Percentiles rank a stretch among this genome's conserved stretches.
phyloP scores from a whole-genome alignment of 371 early-diverging fungal genomes.

The Syncephalastrum monosporum region DNA sequence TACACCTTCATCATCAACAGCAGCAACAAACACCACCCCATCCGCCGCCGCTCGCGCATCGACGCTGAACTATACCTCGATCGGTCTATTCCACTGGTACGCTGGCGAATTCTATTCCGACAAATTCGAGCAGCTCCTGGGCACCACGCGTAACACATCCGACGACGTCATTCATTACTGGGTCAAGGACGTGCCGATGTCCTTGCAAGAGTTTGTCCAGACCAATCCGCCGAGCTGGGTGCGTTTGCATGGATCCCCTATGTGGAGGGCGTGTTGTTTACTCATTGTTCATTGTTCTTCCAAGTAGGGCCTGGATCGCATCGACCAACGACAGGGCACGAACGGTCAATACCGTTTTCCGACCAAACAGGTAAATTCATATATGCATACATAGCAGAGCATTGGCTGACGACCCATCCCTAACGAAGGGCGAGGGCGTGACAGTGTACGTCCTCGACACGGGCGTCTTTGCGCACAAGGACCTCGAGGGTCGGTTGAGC shows the following conservation, averaged over 20 bases:
- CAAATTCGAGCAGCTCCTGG: slow-evolving; percentile 16
- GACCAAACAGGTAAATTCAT: slow-evolving; percentile 22
- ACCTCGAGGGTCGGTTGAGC: slow-evolving; percentile 30
- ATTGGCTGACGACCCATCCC: not conserved
- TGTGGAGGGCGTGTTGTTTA: not conserved
- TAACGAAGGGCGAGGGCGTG: slow-evolving; percentile 26
- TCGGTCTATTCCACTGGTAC: slow-evolving; percentile 46
- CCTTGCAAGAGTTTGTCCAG: slow-evolving; percentile 44
- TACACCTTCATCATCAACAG: no score
- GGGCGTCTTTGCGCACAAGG: slow-evolving; percentile 27
- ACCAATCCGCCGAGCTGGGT: slow-evolving; percentile 47
- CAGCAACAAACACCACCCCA: not conserved
- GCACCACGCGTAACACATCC: not conserved
- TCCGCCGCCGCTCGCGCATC: slow-evolving; percentile 12
- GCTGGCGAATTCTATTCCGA: slow-evolving; percentile 28
- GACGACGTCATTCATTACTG: slow-evolving; percentile 36
- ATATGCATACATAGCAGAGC: no score
- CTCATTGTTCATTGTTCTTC: not conserved
- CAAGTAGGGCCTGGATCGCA: slow-evolving; percentile 39
- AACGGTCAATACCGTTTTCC: slow-evolving; percentile 38
- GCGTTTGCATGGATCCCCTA: slow-evolving; percentile 1
- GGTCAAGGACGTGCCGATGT: slow-evolving; percentile 36
- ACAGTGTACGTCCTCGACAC: slow-evolving; percentile 44
- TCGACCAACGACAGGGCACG: slow-evolving; percentile 41
- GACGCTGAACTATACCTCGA: slow-evolving; percentile 8